Percentiles rank a stretch among this genome's conserved stretches.
Evolutionary conservation across 2,329 filamentous ascomycete species (phyloP).

Genomic region (Helotiales sp.): DNA sequence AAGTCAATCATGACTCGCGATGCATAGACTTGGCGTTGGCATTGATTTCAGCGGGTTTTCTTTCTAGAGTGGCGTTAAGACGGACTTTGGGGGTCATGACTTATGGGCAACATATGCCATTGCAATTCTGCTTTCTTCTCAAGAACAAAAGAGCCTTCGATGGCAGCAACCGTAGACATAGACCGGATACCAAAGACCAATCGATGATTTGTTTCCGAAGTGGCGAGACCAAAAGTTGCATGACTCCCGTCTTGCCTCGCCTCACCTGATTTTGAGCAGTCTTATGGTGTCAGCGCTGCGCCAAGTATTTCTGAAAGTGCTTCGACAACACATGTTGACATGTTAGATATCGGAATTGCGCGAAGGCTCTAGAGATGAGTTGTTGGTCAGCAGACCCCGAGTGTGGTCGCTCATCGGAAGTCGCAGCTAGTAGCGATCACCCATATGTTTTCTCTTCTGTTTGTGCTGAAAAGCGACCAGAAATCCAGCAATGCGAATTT

Average conservation of each 20-base stretch:
- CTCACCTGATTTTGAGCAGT: neutral
- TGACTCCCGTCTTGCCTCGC: neutral
- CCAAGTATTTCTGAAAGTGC: no score
- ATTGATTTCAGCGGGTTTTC: neutral
- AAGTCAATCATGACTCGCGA: neutral
- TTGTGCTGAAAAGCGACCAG: no score
- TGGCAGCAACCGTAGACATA: neutral
- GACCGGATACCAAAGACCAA: neutral
- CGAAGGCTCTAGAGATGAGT: no score
- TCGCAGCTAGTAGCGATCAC: no score
- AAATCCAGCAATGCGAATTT: no score
- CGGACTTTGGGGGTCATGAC: neutral
- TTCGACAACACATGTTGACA: no score
- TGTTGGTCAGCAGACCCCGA: no score
- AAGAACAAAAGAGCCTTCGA: neutral
- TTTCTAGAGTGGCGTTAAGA: neutral
- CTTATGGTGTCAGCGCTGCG: neutral
- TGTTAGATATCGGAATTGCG: no score
- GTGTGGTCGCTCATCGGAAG: no score
- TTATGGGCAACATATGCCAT: neutral
- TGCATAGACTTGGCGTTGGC: conserved; percentile 2
- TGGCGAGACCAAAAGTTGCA: neutral
- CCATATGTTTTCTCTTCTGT: no score
- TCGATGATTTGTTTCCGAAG: neutral
- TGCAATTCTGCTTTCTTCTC: neutral